phyloP scores from a whole-genome alignment of 2,329 filamentous ascomycete species.

The Colletotrichum sp. region DNA sequence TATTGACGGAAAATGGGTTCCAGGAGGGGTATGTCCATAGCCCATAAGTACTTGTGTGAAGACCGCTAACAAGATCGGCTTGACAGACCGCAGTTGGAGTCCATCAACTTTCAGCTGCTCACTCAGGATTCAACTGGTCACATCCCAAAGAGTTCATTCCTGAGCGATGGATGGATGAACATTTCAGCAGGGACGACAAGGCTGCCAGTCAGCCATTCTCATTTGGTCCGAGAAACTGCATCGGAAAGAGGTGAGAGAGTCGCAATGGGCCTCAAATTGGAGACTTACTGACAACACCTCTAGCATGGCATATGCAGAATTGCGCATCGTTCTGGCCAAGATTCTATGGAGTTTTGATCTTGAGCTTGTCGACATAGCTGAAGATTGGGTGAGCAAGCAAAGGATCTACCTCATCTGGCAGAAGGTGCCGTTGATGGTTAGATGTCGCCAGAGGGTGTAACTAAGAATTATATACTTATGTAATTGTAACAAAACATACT shows the following conservation, averaged over 20 bases:
- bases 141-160: constrained; percentile 40
- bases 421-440: constrained; percentile 21
- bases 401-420: constrained; percentile 42
- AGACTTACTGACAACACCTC: neutral
- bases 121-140: constrained; percentile 26
- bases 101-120: constrained; percentile 1
- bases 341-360: constrained; percentile 52
- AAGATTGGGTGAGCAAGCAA: constrained; percentile 41
- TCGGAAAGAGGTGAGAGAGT: constrained; percentile 48
- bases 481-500: neutral
- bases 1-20: constrained; percentile 30
- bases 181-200: neutral
- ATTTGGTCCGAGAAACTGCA: constrained; percentile 52
- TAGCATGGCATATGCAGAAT: constrained; percentile 50
- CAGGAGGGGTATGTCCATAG: constrained; percentile 34
- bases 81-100: constrained; percentile 3
- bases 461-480: neutral
- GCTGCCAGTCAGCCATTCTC: constrained; percentile 53
- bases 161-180: constrained; percentile 38
- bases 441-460: neutral
- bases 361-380: constrained; percentile 33
- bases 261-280: neutral
- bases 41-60: neutral
- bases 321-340: constrained; percentile 49
- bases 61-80: neutral